A percentile compares a stretch with the other conserved stretches of the same genome.
phyloP scores from a whole-genome alignment of 1,139 yeast genomes.

The Saccharomycopsis hybrid region DNA sequence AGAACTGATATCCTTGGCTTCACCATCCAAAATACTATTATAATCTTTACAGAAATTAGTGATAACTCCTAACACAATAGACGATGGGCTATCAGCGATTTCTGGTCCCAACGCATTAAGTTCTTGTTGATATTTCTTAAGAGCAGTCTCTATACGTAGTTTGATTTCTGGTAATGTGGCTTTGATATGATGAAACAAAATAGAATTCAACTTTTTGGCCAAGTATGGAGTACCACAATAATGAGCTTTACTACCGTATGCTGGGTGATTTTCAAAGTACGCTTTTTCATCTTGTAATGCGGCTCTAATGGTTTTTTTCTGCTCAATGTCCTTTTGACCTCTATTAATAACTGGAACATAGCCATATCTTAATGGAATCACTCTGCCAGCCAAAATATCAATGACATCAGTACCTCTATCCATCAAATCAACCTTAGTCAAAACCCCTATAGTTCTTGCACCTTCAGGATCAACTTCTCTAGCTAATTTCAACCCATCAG shows the following conservation, averaged over 20 bases:
- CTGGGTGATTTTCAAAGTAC: constrained; percentile 71
- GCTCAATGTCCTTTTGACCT: constrained; percentile 94
- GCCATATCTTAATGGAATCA: constrained; percentile 91
- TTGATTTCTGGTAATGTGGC: constrained; percentile 92
- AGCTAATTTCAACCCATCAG: constrained; percentile 93
- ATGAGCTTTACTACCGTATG: constrained; percentile 80
- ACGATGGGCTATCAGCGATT: constrained; percentile 79
- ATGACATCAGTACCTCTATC: constrained; percentile 98
- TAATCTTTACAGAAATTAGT: constrained; percentile 92
- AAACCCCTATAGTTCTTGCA: constrained; percentile 89
- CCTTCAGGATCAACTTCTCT: constrained; percentile 99
- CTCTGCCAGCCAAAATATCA: constrained; percentile 93
- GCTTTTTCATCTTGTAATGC: constrained; percentile 77
- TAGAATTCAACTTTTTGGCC: constrained; percentile 87
- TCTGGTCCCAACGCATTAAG: constrained; percentile 76
- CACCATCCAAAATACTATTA: constrained; percentile 88
- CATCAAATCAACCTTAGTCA: constrained; percentile 96
- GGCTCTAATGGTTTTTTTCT: constrained; percentile 77
- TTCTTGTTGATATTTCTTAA: constrained; percentile 79
- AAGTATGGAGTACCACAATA: constrained; percentile 94
- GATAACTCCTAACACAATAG: constrained; percentile 82
- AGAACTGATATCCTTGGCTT: constrained; percentile 78
- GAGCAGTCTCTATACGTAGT: constrained; percentile 77
- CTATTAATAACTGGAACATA: constrained; percentile 97
- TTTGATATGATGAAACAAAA: constrained; percentile 87